Evolutionary conservation across 164 flowering plant species (phyloP), one percentile per base, ranked within the genome.

Genomic region (Umbilicus rupestris): DNA sequence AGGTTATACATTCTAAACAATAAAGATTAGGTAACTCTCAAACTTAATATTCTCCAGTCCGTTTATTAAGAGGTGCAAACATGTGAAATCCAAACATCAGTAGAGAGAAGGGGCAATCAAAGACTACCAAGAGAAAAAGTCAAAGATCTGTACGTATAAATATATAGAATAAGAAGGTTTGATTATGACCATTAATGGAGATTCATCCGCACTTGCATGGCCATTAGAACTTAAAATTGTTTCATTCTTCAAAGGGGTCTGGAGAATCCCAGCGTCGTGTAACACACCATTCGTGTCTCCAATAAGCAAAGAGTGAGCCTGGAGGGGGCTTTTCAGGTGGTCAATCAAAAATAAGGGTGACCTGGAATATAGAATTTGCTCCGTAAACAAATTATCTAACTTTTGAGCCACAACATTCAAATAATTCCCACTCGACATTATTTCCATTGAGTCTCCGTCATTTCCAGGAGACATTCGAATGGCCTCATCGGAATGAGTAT

Each of bases 181-280:
- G 58, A 52, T 52, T 10, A 24, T 52, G 58, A 52, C 58, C 58
- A 10, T 52, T 9, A 12, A 20, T 7, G 29, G 30, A 24, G 58
- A 52, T 52, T 52, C 58, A 52, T 52, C 30, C 24, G 15, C 58
- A 52, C 29, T 20, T 49, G 55, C 55, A 49, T 49, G 55, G 26
- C 64, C 24, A 73, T 64, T 41, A 68, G 73, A 42, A 66, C 65
- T 72, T 31, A 69, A 11, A 28, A 66, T 57, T 17, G 30, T 57
- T 44, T 35, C 60, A 62, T 58, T 65, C 44, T 71, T 69, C 66
- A 49, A 7, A 65, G 77, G 79, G 47, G 75, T 62, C 63, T 44
- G 65, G 28, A 64, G 45, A 12, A 44, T 2, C 58, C 63, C 72
- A 35, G 75, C 46, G 41, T 72, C 75, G 3, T 52, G 58, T 11